These are phyloP conservation scores for Cicer yamashitae DNA, from an alignment of 306 rosid species.

Conservation along the genomic window DNA sequence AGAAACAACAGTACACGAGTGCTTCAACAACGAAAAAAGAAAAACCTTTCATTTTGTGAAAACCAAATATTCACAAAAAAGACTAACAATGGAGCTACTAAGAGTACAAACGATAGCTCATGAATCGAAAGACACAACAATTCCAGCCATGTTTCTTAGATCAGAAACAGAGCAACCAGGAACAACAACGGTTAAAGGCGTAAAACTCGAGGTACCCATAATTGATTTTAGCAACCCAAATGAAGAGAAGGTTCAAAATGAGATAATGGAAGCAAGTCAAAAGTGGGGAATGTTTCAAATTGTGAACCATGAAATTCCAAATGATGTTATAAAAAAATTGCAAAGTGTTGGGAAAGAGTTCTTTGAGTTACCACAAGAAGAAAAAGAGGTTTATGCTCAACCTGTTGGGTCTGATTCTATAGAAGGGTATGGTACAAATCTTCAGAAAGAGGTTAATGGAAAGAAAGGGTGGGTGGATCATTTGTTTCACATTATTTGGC, in stretches of 20 bases:
- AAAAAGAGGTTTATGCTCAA: conserved; percentile 67
- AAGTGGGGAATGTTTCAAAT: conserved; percentile 83
- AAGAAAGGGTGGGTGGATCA: conserved; percentile 87
- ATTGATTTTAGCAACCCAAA: conserved; percentile 59
- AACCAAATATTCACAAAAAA: neutral
- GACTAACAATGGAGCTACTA: conserved; percentile 44
- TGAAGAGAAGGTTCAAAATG: conserved; percentile 29
- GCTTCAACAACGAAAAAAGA: neutral
- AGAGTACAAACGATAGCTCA: conserved; percentile 70
- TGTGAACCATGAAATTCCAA: conserved; percentile 75
- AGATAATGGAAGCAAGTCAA: conserved; percentile 53
- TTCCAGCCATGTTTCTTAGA: conserved; percentile 60
- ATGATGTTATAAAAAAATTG: conserved; percentile 51
- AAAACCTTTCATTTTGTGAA: neutral
- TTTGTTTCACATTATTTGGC: conserved; percentile 73
- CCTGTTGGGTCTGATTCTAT: conserved; percentile 36
- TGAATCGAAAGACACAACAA: conserved; percentile 16
- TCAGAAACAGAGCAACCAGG: conserved; percentile 72
- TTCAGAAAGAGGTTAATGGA: conserved; percentile 64
- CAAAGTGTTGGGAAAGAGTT: conserved; percentile 68
- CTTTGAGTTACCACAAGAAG: conserved; percentile 62
- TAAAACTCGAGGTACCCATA: conserved; percentile 56
- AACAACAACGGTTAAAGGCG: conserved; percentile 65
- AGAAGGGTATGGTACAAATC: conserved; percentile 73
- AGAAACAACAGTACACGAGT: neutral